Percentiles rank a stretch among this genome's conserved stretches.
phyloP scores from a whole-genome alignment of 164 flowering plant species.

The Tetrastigma voinierianum region DNA sequence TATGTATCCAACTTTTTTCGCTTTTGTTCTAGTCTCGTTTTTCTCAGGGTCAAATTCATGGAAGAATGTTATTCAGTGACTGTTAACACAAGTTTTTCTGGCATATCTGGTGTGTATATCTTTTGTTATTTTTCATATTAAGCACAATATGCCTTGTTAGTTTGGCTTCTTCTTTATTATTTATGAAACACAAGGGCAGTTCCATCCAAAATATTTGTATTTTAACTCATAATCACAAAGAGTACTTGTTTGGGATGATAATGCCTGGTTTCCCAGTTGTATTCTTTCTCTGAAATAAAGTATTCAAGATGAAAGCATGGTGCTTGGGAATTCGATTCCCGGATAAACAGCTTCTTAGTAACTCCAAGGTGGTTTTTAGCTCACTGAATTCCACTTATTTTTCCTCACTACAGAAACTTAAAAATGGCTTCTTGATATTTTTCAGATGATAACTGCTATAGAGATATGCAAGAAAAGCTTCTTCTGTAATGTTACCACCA shows the following conservation, averaged over 20 bases:
- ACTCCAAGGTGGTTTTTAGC: neutral
- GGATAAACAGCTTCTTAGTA: neutral
- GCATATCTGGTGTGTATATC: neutral
- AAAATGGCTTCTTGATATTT: too few relatives aligned
- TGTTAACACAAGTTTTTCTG: neutral
- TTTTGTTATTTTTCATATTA: neutral
- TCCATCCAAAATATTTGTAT: neutral
- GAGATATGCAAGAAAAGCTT: too few relatives aligned
- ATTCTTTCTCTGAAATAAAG: neutral
- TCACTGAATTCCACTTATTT: neutral
- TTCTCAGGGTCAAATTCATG: too few relatives aligned
- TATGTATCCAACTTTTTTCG: neutral
- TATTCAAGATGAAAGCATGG: neutral
- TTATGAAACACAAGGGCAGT: too few relatives aligned
- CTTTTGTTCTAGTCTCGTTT: constrained; percentile 1
- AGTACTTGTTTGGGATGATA: neutral
- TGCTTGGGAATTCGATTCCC: neutral
- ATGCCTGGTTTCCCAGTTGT: neutral
- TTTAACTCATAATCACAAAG: neutral
- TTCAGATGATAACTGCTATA: too few relatives aligned
- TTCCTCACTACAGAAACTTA: too few relatives aligned
- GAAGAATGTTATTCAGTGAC: neutral
- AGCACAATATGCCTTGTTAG: neutral
- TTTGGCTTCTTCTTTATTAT: neutral
- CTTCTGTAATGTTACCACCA: too few relatives aligned